Conservation (phyloP, 495 filamentous ascomycete genomes). For the Daldinia bambusicola region DNA sequence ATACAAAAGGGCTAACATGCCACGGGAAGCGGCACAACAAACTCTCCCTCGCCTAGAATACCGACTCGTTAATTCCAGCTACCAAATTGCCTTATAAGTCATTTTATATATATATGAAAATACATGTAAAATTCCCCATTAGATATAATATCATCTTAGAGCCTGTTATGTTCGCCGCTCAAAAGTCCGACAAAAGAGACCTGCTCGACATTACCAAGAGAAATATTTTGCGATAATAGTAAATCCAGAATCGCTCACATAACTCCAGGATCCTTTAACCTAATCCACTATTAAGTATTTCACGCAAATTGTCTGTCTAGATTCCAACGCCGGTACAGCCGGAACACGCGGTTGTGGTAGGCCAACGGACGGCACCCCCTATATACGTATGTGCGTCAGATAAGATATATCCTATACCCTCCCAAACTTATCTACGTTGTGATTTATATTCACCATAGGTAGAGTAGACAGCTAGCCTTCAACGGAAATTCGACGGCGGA, state of each 20-base stretch:
- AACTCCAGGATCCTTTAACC: conserved; percentile 15
- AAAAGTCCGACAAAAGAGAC: conserved; percentile 27
- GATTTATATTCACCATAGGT: not conserved
- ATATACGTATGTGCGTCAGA: conserved; percentile 19
- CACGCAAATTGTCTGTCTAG: conserved; percentile 30
- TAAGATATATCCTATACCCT: conserved; percentile 2
- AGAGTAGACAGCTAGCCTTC: not conserved
- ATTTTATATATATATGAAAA: conserved; percentile 19
- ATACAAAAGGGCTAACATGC: not conserved
- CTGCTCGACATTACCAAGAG: conserved; percentile 14
- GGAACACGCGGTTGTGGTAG: conserved; percentile 3
- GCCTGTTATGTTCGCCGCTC: not conserved
- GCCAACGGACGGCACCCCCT: conserved; percentile 11
- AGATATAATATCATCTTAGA: conserved; percentile 28
- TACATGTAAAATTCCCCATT: conserved; percentile 16
- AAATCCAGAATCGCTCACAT: conserved; percentile 3
- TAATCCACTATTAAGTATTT: conserved; percentile 3
- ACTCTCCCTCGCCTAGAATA: not conserved
- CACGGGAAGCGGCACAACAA: not conserved
- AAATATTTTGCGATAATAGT: conserved; percentile 1
- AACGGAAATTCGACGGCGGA: conserved; percentile 29
- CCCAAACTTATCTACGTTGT: not conserved
- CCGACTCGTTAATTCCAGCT: not conserved
- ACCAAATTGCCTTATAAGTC: not conserved
- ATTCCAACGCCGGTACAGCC: conserved; percentile 25